Evolutionary conservation across 139 green algal genomes (phyloP).

Genomic region (Coccomyxa sp.): DNA sequence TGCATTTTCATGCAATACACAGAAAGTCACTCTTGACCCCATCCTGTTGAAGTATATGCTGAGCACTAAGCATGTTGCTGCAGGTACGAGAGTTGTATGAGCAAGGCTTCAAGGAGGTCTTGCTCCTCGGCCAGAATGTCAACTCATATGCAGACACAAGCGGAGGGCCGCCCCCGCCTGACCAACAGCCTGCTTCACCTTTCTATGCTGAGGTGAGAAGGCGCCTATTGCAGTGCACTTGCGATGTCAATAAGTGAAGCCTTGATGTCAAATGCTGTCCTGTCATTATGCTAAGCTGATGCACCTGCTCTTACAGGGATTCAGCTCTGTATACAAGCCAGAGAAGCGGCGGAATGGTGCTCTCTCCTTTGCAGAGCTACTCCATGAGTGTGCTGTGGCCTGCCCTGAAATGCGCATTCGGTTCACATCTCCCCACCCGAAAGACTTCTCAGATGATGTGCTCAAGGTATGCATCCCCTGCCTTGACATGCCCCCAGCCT

Average conservation of each 20-base stretch:
- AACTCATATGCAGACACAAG: constrained; percentile 78
- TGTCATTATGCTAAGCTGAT: background rate
- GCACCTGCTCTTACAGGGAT: constrained; percentile 44
- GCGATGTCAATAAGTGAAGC: background rate
- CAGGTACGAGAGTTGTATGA: constrained; percentile 45
- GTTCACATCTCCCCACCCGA: constrained; percentile 91
- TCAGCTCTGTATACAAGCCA: constrained; percentile 79
- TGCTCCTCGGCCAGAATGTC: constrained; percentile 90
- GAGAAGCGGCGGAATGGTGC: constrained; percentile 44
- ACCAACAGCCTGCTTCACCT: background rate
- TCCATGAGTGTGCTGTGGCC: constrained; percentile 59
- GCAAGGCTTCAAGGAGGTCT: constrained; percentile 75
- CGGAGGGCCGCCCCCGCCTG: background rate
- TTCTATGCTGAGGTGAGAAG: background rate
- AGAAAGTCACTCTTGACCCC: background rate
- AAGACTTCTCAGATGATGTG: constrained; percentile 79
- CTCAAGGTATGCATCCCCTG: constrained; percentile 34
- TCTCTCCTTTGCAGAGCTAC: constrained; percentile 72
- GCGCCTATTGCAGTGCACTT: background rate
- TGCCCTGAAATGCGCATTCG: constrained; percentile 85
- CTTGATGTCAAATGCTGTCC: background rate
- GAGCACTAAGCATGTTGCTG: background rate
- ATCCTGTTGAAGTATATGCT: background rate
- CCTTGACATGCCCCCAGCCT: background rate
- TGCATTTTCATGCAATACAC: background rate